These are phyloP conservation scores for Lentinula detonsa DNA, from an alignment of 768 basidiomycete species.

Conservation along the genomic window DNA sequence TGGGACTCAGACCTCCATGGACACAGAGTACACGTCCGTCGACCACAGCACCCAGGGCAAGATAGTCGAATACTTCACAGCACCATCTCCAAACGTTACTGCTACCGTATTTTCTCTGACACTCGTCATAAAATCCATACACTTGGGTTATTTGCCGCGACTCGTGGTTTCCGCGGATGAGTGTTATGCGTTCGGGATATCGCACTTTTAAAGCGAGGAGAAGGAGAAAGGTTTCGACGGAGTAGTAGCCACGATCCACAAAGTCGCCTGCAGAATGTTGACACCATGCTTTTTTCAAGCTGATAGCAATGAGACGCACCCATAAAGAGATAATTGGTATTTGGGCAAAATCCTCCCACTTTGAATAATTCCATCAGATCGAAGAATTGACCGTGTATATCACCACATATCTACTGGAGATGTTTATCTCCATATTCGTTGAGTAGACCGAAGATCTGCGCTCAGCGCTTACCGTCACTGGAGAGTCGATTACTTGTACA, in stretches of 20 bases:
- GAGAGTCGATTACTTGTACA: slow-evolving; percentile 92
- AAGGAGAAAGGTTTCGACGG: slow-evolving; percentile 92
- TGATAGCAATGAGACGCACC: slow-evolving; percentile 38
- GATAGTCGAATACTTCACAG: slow-evolving; percentile 97
- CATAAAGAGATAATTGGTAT: slow-evolving; percentile 97
- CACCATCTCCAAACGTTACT: slow-evolving; percentile 97
- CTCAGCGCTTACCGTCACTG: slow-evolving; percentile 66
- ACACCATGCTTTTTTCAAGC: not conserved
- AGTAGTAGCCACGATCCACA: slow-evolving; percentile 96
- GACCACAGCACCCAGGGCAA: slow-evolving; percentile 92
- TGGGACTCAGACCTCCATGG: slow-evolving; percentile 73
- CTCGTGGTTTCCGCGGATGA: slow-evolving; percentile 97
- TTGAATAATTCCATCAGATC: slow-evolving; percentile 95
- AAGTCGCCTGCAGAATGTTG: slow-evolving; percentile 72
- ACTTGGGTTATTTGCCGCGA: slow-evolving; percentile 96
- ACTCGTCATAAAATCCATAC: slow-evolving; percentile 94
- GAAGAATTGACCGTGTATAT: slow-evolving; percentile 97
- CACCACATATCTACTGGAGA: slow-evolving; percentile 70
- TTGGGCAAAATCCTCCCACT: slow-evolving; percentile 87
- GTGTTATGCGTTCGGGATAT: slow-evolving; percentile 94
- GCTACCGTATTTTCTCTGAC: slow-evolving; percentile 91
- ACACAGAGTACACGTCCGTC: slow-evolving; percentile 70
- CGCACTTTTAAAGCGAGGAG: slow-evolving; percentile 94
- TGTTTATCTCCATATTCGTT: not conserved
- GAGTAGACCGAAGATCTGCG: slow-evolving; percentile 9